phyloP scores from a whole-genome alignment of 257 asterid species.

The Rubia yunnanensis region DNA sequence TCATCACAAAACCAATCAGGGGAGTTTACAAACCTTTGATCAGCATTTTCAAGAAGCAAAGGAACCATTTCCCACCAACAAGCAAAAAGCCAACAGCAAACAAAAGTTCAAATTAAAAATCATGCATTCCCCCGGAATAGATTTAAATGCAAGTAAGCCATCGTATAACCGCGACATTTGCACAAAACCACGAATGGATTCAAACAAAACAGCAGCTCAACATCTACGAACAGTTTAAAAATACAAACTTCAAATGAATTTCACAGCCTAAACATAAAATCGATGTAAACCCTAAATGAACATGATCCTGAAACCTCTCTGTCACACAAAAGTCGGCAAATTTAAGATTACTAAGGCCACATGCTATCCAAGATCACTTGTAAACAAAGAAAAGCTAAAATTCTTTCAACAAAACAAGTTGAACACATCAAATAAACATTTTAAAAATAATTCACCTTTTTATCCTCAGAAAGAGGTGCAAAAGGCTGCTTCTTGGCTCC shows the following conservation, averaged over 20 bases:
- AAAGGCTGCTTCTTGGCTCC: constrained; percentile 51
- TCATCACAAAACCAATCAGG: background rate
- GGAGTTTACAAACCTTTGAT: background rate
- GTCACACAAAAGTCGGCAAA: background rate
- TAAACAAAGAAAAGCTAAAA: background rate
- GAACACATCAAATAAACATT: background rate
- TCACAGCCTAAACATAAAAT: background rate
- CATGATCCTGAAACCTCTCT: background rate
- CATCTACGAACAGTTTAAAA: background rate
- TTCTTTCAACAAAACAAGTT: background rate
- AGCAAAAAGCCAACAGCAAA: background rate
- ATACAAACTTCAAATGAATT: background rate
- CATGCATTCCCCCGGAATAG: background rate
- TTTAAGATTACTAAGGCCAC: background rate
- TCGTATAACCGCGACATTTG: background rate
- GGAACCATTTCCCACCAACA: background rate
- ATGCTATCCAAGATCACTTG: constrained; percentile 7
- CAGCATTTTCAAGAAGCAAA: background rate
- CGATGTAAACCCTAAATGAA: constrained; percentile 6
- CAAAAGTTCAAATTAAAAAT: too few relatives aligned
- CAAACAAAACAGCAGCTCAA: background rate
- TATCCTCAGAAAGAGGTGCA: constrained; percentile 63
- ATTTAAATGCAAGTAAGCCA: background rate
- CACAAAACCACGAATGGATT: background rate
- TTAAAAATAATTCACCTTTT: constrained; percentile 39